A percentile compares a stretch with the other conserved stretches of the same genome.
Evolutionary conservation across 441 rosid genomes (phyloP).

Genomic region (Rhodomyrtus psidioides): DNA sequence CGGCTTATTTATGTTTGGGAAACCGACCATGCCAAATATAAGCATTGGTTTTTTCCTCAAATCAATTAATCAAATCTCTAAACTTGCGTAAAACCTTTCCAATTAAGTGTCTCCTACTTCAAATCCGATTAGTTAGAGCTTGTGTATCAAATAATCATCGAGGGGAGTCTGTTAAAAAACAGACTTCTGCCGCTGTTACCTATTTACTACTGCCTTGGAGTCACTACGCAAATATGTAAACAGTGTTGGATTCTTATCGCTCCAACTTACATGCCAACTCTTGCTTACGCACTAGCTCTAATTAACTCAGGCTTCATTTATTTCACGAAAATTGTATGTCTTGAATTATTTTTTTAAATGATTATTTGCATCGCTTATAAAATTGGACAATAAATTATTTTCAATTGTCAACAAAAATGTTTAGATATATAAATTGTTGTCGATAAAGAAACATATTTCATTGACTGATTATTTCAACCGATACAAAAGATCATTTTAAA

Average conservation of each 20-base stretch:
- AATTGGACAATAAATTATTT: not conserved
- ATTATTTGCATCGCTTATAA: not conserved
- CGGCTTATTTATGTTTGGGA: not conserved
- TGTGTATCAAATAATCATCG: not conserved
- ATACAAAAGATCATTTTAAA: too few relatives aligned
- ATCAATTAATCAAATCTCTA: not conserved
- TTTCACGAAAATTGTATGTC: rapidly evolving
- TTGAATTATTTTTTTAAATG: not conserved
- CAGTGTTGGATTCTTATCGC: not conserved
- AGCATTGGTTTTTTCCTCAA: not conserved
- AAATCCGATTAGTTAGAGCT: not conserved
- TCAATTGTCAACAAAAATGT: not conserved
- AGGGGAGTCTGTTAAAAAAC: not conserved
- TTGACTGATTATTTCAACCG: too few relatives aligned
- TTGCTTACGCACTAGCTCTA: not conserved
- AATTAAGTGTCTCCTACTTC: not conserved
- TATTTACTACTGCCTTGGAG: not conserved
- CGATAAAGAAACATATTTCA: not conserved
- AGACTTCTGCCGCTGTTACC: not conserved
- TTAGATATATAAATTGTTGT: not conserved
- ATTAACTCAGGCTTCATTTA: not conserved
- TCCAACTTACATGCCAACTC: not conserved
- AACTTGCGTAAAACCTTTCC: not conserved
- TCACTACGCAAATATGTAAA: not conserved
- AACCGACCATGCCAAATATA: not conserved